phyloP scores from a whole-genome alignment of 2,329 filamentous ascomycete genomes.

The Xylariaceae sp. region DNA sequence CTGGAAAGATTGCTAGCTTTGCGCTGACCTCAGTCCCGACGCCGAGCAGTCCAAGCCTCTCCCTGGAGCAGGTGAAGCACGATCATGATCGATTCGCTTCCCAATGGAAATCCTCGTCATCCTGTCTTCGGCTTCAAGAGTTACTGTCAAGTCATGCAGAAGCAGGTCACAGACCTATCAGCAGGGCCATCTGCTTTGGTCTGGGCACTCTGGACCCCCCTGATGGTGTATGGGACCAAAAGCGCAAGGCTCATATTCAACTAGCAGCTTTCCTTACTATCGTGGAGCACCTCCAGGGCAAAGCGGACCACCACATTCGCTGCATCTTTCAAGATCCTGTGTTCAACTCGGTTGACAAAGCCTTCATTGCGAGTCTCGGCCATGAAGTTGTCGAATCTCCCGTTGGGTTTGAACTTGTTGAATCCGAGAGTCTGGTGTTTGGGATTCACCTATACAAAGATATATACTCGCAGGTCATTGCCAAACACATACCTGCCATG shows the following conservation, averaged over 20 bases:
- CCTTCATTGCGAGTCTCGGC: constrained; percentile 52
- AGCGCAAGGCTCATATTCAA: constrained; percentile 46
- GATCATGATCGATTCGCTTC: constrained; percentile 23
- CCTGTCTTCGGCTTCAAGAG: constrained; percentile 32
- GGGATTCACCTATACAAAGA: constrained; percentile 56
- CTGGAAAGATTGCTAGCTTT: background rate
- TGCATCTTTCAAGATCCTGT: constrained; percentile 52
- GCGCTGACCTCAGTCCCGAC: background rate
- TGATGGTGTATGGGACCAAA: constrained; percentile 42
- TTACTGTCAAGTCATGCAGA: constrained; percentile 28
- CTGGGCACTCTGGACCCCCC: constrained; percentile 50
- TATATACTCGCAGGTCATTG: constrained; percentile 49
- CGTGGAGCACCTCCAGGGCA: constrained; percentile 30
- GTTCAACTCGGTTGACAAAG: constrained; percentile 44
- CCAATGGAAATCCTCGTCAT: constrained; percentile 29
- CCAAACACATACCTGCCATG: constrained; percentile 42
- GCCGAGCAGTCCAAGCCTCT: constrained; percentile 17
- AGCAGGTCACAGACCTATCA: constrained; percentile 24
- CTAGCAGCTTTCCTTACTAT: constrained; percentile 48
- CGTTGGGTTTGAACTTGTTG: constrained; percentile 46
- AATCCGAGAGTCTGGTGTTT: constrained; percentile 49
- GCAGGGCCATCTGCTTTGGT: constrained; percentile 49
- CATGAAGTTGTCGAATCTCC: constrained; percentile 49
- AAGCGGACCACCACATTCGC: constrained; percentile 32
- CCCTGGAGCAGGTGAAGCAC: constrained; percentile 23